Evolutionary conservation across 2,329 filamentous ascomycete species (phyloP), one percentile per base, ranked within the genome.

Genomic region (Penicillium polonicum): DNA sequence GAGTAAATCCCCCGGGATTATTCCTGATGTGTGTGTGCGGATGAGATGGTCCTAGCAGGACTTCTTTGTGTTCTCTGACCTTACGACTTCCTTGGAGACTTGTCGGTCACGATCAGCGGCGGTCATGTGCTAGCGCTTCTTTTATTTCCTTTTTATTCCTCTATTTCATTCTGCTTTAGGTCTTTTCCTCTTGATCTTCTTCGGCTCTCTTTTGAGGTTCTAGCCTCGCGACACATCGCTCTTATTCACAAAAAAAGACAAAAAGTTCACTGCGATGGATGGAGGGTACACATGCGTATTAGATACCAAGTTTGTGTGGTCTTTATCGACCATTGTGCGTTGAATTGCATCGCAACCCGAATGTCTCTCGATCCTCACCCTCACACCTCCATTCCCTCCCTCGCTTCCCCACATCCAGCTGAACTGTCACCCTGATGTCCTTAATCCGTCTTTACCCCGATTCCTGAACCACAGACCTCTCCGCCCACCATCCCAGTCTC

Each of bases 1-100:
- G 83, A 85, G 70, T 85, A 75, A 77, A 66, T 35, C 33, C n/a
- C 38, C 25, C 44, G 19, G 44, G 41, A 49, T 55, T 21, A 48
- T 60, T 54, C 52, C 55, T 59, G 55, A 19, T 19, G 23, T 48
- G 9, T 39, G 61, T 42, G 60, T 60, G 57, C 57, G 54, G 59
- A 60, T 52, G 50, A 63, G 57, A 57, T 54, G 60, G 60, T 59
- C 57, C 58, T 57, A 56, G 52, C 52, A 58, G 59, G 58, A 55
- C 58, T 59, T 59, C 58, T 59, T 60, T 57, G 55, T 62, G 62
- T 65, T 58, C 57, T 65, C 62, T 57, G 61, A 66, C 59, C 58
- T 67, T 60, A 67, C 61, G 65, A 68, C 62, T 66, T 66, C 61
- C 27, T 56, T 46, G 60, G 57, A 66, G 62, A 65, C 65, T 67